phyloP scores from a whole-genome alignment of 2,329 filamentous ascomycete species.

The Apiospora marii region DNA sequence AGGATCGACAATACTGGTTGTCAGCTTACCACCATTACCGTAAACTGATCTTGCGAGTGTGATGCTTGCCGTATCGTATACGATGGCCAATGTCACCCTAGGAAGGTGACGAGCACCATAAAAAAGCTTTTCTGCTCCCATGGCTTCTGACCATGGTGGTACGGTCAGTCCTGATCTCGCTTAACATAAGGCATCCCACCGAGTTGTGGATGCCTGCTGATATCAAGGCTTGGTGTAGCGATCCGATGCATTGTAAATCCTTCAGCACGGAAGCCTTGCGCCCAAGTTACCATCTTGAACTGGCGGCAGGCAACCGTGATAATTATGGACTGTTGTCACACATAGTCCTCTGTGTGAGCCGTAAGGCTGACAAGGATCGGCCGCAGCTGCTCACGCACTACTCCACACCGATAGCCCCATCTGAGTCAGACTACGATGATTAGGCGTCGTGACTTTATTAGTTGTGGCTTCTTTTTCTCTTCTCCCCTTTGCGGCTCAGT shows the following conservation, averaged over 20 bases:
- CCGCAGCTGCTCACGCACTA: slow-evolving; percentile 1
- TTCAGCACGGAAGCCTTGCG: background rate
- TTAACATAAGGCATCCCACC: too few species aligned
- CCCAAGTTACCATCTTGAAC: background rate
- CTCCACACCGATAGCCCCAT: background rate
- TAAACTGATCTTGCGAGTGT: background rate
- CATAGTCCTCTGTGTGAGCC: background rate
- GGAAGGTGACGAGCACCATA: too few species aligned
- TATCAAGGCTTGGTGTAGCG: background rate
- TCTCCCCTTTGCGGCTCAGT: background rate
- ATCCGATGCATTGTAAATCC: background rate
- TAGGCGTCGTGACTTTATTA: background rate
- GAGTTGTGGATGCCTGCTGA: too few species aligned
- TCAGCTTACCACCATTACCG: background rate
- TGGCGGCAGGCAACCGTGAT: background rate
- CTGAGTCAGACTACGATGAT: background rate
- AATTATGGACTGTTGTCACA: background rate
- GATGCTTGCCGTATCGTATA: background rate
- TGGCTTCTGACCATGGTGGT: too few species aligned
- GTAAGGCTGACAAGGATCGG: background rate
- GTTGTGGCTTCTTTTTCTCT: background rate
- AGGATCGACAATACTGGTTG: background rate
- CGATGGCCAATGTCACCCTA: too few species aligned
- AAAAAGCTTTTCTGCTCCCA: background rate
- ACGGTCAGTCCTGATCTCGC: background rate